A percentile compares a stretch with the other conserved stretches of the same genome.
phyloP scores from a whole-genome alignment of 768 basidiomycete genomes.

The Russula brevipes region DNA sequence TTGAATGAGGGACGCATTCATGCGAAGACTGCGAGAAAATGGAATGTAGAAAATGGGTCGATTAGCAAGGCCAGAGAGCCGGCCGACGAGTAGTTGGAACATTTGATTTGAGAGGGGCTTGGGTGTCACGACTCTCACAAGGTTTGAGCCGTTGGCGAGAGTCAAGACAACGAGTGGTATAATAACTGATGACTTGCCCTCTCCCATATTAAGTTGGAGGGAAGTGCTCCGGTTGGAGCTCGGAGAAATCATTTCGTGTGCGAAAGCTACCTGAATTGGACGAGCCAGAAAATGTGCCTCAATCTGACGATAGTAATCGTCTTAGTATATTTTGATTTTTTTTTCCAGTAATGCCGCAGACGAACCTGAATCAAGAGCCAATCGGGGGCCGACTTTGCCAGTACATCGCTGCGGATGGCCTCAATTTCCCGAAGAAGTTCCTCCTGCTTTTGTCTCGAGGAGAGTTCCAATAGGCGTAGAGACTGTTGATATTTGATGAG shows the following conservation, averaged over 20 bases:
- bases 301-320: conserved; percentile 33
- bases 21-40: conserved; percentile 48
- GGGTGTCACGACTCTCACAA: conserved; percentile 48
- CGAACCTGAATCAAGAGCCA: conserved; percentile 21
- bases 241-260: conserved; percentile 45
- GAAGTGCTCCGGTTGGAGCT: conserved; percentile 34
- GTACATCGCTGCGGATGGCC: neutral
- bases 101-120: conserved; percentile 45
- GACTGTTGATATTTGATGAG: conserved; percentile 14
- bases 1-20: too few relatives aligned
- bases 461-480: conserved; percentile 10
- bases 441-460: neutral
- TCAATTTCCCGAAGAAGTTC: conserved; percentile 9
- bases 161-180: conserved; percentile 40
- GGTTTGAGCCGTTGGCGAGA: conserved; percentile 40
- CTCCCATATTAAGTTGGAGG: conserved; percentile 55
- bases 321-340: neutral
- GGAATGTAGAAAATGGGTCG: conserved; percentile 47
- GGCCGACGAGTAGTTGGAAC: conserved; percentile 43
- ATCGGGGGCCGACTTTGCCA: neutral
- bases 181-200: conserved; percentile 51
- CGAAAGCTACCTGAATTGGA: conserved; percentile 39
- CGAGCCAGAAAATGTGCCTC: conserved; percentile 43
- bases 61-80: conserved; percentile 42
- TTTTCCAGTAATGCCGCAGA: neutral